Percentiles rank a stretch among this genome's conserved stretches.
These are phyloP conservation scores for Globisporangium polare DNA, from an alignment of 352 stramenopile genomes.

Conservation along the genomic window DNA sequence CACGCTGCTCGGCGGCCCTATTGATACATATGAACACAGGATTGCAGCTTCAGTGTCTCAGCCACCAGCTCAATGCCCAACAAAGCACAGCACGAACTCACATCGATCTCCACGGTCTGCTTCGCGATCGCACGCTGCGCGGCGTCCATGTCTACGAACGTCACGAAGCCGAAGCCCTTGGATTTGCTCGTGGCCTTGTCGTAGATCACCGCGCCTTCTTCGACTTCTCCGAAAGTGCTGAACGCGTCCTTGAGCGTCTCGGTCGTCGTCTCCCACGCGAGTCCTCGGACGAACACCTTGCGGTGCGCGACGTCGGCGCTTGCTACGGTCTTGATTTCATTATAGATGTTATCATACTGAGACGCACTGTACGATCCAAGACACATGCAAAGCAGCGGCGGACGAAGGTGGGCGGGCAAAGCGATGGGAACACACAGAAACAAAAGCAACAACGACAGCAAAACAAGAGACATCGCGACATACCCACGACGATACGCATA, in stretches of 20 bases:
- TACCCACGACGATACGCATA: constrained; percentile 5
- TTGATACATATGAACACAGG: not conserved
- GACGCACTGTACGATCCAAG: constrained; percentile 31
- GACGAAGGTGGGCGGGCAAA: not conserved
- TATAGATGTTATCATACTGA: constrained; percentile 53
- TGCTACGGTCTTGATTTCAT: constrained; percentile 53
- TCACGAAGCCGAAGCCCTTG: constrained; percentile 62
- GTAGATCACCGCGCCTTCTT: constrained; percentile 56
- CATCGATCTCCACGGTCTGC: constrained; percentile 54
- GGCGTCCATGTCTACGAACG: constrained; percentile 60
- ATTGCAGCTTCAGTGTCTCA: not conserved
- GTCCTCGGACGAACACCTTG: constrained; percentile 67
- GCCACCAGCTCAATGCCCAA: not conserved
- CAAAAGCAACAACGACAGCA: not conserved
- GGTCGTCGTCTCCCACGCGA: constrained; percentile 54
- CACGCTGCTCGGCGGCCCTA: constrained; percentile 43
- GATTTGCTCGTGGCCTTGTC: constrained; percentile 64
- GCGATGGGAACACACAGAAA: not conserved
- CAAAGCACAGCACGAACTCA: constrained; percentile 19
- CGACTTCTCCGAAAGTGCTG: constrained; percentile 47
- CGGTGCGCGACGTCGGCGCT: constrained; percentile 53
- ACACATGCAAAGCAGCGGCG: constrained; percentile 6
- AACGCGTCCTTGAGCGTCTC: constrained; percentile 49
- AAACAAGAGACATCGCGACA: not conserved
- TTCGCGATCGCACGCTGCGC: constrained; percentile 43